These are phyloP conservation scores for Linnemannia schmuckeri DNA, from an alignment of 192 early-diverging fungal species.

Conservation along the genomic window DNA sequence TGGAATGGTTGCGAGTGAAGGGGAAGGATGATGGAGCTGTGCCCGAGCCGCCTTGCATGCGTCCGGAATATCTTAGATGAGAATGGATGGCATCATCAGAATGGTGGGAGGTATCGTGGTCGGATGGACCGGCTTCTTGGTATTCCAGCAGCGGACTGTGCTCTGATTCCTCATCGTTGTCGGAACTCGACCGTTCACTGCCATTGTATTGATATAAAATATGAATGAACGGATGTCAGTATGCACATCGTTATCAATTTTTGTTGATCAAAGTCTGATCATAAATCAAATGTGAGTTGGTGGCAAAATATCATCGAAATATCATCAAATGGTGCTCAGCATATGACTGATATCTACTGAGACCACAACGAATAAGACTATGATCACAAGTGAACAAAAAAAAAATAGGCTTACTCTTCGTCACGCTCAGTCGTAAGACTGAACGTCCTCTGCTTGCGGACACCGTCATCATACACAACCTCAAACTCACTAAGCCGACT, in stretches of 20 bases:
- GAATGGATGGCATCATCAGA: neutral
- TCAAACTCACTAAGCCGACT: conserved; percentile 55
- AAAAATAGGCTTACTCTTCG: conserved; percentile 25
- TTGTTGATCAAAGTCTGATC: neutral
- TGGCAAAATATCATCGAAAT: neutral
- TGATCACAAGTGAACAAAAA: no score
- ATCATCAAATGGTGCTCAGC: neutral
- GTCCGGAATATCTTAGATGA: neutral
- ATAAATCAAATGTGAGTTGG: neutral
- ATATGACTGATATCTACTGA: neutral
- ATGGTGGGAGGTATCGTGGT: neutral
- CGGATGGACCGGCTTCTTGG: neutral
- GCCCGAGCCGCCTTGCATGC: neutral
- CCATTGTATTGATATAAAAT: neutral
- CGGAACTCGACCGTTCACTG: conserved; percentile 4
- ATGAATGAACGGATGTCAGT: neutral
- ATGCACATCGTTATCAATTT: no score
- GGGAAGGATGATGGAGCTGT: neutral
- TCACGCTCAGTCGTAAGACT: conserved; percentile 40
- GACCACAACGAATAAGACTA: neutral
- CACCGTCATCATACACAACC: conserved; percentile 52
- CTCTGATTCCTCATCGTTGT: conserved; percentile 20
- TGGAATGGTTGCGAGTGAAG: neutral
- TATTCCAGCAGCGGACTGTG: conserved; percentile 24
- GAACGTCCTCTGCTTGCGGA: conserved; percentile 53